These are phyloP conservation scores for Nigrospora sphaerica DNA, from an alignment of 2,329 filamentous ascomycete species.

Conservation along the genomic window DNA sequence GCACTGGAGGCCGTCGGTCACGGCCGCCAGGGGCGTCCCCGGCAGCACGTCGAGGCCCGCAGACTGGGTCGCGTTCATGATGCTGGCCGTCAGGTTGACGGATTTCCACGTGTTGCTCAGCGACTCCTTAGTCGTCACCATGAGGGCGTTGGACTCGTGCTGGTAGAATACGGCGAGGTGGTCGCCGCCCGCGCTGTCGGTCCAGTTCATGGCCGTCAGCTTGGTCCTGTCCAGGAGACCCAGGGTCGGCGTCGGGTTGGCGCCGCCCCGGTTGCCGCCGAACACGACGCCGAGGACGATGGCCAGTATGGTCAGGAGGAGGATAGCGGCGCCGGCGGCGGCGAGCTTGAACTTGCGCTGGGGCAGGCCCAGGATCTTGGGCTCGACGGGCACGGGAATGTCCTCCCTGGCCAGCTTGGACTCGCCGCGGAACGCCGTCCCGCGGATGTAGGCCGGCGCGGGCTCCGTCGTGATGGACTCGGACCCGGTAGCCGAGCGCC, in stretches of 20 bases:
- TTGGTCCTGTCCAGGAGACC: slow-evolving; percentile 1
- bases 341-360: background rate
- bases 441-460: background rate
- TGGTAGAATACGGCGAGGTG: slow-evolving; percentile 8
- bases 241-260: background rate
- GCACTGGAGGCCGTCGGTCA: slow-evolving; percentile 6
- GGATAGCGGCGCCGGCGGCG: background rate
- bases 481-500: background rate
- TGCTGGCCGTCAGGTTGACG: slow-evolving; percentile 4
- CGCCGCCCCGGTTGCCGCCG: background rate
- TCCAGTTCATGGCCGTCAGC: slow-evolving; percentile 8
- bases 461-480: background rate
- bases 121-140: slow-evolving; percentile 6
- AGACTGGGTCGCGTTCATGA: slow-evolving; percentile 2
- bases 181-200: slow-evolving; percentile 3
- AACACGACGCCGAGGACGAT: background rate
- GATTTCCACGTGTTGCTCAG: slow-evolving; percentile 1
- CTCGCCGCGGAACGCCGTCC: background rate
- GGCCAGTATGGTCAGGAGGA: background rate
- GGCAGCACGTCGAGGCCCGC: slow-evolving; percentile 5
- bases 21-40: slow-evolving; percentile 6
- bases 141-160: slow-evolving; percentile 3
- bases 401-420: background rate
- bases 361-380: background rate
- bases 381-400: background rate